Base-by-base conservation (phyloP, 768 basidiomycete species). In the Mycena vulgaris region DNA sequence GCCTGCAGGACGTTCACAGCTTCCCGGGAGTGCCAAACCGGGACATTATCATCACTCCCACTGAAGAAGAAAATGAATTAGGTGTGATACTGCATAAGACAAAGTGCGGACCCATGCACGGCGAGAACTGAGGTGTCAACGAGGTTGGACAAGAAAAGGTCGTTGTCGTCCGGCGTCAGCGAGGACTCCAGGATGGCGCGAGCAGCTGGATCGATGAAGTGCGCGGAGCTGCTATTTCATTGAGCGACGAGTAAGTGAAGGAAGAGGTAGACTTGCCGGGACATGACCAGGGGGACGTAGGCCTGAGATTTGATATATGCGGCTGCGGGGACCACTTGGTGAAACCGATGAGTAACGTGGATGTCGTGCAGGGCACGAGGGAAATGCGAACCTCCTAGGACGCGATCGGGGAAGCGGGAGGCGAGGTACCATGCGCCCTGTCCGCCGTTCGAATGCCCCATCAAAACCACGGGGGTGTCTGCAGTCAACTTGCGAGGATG, bases 391-490 rank as follows among this genome's bases (percentile, higher is more conserved):
- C 92, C 89, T 59, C 87, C 92, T 11, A 91, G 73, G 14, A 93
- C 88, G 62, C 87, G 85, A 77, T 97, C 95, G 1, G 96, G 95
- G 79, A 88, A 93, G 70, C 93, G 84, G 30, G 90, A 87, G 17
- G 93, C 90, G 21, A 93, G 76, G 78, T 95, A 91, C 93, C 95
- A 96, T 2, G 91, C 85, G 0, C 96, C 96, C 79, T 97, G 96
- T 16, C 95, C 96, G 31, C 96, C 96, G 78, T 98, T 98, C 3
- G 95, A 97, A 77, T 98, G 96, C 0, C 96, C 96, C 37, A 96
- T 83, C n/a, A 96, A 75, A n/a, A 92, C 81, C 10, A 90, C 88
- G 31, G 83, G 83, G 3, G 85, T 83, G 31, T 83, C 71, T 0
- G 74, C 17, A 33, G 75, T 68, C 48, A 88, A 83, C 21, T 67